Percentiles rank a stretch among this genome's conserved stretches.
Evolutionary conservation across 441 rosid species (phyloP).

Genomic region (Gossypium trilobum): DNA sequence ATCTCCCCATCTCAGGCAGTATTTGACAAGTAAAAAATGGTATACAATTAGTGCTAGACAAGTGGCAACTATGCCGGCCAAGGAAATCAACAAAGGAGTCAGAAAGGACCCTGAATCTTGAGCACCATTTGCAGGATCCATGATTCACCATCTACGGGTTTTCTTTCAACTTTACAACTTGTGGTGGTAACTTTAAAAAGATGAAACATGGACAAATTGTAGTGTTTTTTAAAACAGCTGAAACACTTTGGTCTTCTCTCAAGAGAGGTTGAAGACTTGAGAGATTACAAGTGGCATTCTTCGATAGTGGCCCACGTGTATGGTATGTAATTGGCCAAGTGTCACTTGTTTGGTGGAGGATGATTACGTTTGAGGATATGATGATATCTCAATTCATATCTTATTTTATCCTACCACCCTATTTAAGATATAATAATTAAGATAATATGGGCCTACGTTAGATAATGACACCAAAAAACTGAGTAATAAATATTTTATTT

Average conservation of each 20-base stretch:
- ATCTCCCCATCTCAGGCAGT: conserved; percentile 16
- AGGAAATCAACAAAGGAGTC: conserved; percentile 36
- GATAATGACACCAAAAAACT: too few relatives aligned
- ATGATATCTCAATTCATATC: neutral
- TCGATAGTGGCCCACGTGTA: neutral
- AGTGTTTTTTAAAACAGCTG: neutral
- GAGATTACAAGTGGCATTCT: conserved; percentile 16
- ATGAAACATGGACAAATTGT: neutral
- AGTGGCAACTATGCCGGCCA: conserved; percentile 26
- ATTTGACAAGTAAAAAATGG: conserved; percentile 30
- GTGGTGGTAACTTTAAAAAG: neutral
- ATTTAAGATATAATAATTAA: neutral
- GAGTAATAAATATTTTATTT: too few relatives aligned
- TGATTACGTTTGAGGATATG: too few relatives aligned
- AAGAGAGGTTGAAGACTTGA: neutral
- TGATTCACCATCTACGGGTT: conserved; percentile 10
- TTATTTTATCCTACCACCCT: neutral
- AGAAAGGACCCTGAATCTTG: conserved; percentile 15
- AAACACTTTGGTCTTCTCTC: neutral
- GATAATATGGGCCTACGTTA: too few relatives aligned
- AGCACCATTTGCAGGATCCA: conserved; percentile 17
- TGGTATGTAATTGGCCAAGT: conserved; percentile 18
- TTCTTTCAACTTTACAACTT: neutral
- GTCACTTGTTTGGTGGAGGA: neutral
- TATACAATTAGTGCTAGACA: conserved; percentile 25